A percentile compares a stretch with the other conserved stretches of the same genome.
Conservation (phyloP, 202 grass and related monocot species). For the Schoenoplectus triqueter region DNA sequence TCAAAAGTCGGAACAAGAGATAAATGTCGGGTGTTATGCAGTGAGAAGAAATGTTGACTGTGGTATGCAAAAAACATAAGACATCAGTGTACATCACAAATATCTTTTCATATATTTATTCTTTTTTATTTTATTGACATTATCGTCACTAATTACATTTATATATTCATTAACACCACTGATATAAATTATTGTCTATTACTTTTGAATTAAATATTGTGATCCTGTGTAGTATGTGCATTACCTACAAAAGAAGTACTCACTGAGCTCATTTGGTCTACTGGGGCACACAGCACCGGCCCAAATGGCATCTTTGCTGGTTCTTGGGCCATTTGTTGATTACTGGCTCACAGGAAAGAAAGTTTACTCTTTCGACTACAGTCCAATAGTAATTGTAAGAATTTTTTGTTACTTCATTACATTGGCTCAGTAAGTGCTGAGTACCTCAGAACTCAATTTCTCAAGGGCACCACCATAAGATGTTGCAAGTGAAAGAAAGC, state of each 20-base stretch:
- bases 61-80: neutral
- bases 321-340: constrained; percentile 62
- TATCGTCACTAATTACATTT: neutral
- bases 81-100: neutral
- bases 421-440: neutral
- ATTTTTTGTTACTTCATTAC: neutral
- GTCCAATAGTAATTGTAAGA: constrained; percentile 49
- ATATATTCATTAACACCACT: neutral
- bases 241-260: constrained; percentile 69
- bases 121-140: neutral
- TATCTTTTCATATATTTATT: neutral
- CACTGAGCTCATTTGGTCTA: constrained; percentile 58
- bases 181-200: neutral
- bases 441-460: no score
- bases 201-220: neutral
- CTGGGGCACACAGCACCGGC: constrained; percentile 71
- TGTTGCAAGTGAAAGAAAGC: no score
- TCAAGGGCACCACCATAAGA: no score
- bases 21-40: neutral
- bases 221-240: constrained; percentile 57
- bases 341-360: constrained; percentile 60
- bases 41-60: neutral
- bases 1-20: neutral
- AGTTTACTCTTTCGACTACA: constrained; percentile 58
- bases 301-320: constrained; percentile 62